These are phyloP conservation scores for Coemansia sp. DNA, from an alignment of 192 early-diverging fungal genomes.

Conservation along the genomic window DNA sequence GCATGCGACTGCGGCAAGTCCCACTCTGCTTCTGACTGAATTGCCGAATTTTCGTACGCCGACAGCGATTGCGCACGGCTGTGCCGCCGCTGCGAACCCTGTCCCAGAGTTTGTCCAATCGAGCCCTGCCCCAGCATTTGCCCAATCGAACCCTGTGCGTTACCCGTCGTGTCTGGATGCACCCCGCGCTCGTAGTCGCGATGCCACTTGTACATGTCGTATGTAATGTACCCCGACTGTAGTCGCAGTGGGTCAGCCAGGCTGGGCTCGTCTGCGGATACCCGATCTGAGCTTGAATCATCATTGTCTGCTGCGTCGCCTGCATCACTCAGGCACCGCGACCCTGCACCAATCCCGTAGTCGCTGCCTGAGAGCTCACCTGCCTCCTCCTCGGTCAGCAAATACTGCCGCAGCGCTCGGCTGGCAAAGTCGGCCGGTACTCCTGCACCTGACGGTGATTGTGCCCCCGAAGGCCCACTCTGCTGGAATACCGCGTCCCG, in stretches of 20 bases:
- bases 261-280: not conserved
- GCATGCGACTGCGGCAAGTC: constrained; percentile 50
- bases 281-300: constrained; percentile 5
- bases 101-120: not conserved
- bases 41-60: constrained; percentile 8
- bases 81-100: constrained; percentile 6
- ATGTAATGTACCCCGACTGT: constrained; percentile 74
- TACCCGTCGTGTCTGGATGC: constrained; percentile 9
- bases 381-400: constrained; percentile 34
- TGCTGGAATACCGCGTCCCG: not conserved
- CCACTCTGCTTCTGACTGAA: constrained; percentile 46
- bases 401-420: constrained; percentile 26
- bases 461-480: not conserved
- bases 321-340: constrained; percentile 10
- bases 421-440: constrained; percentile 26
- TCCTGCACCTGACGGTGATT: not conserved
- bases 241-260: constrained; percentile 55
- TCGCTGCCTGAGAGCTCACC: constrained; percentile 12
- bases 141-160: too few species aligned
- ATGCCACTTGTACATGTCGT: constrained; percentile 87
- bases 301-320: constrained; percentile 11
- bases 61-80: constrained; percentile 25
- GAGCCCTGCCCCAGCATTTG: not conserved
- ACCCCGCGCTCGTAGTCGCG: constrained; percentile 44
- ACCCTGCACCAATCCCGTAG: constrained; percentile 1